Conservation (phyloP, 2,329 filamentous ascomycete species). For the Endothia cerciana region DNA sequence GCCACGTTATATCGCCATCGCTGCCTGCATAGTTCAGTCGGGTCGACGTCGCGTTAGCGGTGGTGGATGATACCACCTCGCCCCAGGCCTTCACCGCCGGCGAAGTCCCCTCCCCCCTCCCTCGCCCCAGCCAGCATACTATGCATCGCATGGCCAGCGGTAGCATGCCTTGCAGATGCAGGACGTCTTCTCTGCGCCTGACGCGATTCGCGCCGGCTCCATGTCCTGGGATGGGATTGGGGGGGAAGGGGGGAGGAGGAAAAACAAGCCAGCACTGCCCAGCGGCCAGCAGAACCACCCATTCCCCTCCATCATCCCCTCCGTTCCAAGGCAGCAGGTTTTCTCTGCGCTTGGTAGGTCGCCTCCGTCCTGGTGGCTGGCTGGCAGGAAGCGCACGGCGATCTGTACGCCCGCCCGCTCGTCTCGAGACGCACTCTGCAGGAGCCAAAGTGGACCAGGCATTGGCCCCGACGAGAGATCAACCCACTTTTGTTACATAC, state of each 20-base stretch:
- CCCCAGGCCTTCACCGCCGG: conserved; percentile 1
- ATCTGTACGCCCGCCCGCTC: background rate
- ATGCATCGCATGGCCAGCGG: background rate
- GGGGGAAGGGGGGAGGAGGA: background rate
- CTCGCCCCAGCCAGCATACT: conserved; percentile 3
- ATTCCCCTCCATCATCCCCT: background rate
- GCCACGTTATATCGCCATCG: background rate
- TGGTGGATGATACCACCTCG: background rate
- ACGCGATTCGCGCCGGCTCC: conserved; percentile 2
- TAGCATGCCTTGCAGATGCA: conserved; percentile 5
- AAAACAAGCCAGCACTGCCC: background rate
- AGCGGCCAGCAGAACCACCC: background rate
- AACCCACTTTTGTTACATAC: conserved; percentile 3
- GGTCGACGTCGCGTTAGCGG: background rate
- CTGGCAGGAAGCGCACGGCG: conserved; percentile 6
- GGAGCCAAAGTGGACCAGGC: conserved; percentile 26
- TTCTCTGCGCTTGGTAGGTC: background rate
- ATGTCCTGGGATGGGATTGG: background rate
- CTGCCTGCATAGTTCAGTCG: background rate
- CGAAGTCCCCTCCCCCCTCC: background rate
- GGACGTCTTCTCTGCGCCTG: background rate
- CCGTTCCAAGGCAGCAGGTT: background rate
- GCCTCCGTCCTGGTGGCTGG: background rate
- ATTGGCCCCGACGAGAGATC: background rate
- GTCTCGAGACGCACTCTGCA: conserved; percentile 27